Conservation (phyloP, 495 filamentous ascomycete species). For the Pseudomonodictys pantanalensis region DNA sequence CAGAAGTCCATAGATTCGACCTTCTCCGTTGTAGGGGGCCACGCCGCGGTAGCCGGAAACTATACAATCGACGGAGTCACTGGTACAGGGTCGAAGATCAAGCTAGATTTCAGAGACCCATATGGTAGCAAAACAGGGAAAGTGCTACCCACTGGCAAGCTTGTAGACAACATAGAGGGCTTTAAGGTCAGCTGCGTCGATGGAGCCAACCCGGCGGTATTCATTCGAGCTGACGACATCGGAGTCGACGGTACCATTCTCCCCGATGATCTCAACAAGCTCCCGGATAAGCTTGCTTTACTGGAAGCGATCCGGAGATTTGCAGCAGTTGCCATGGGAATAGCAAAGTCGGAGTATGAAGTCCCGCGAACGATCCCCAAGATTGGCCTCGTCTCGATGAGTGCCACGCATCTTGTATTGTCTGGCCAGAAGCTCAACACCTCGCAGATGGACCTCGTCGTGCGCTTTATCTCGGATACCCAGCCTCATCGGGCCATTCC, state of each 20-base stretch:
- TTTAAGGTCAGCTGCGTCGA: conserved; percentile 60
- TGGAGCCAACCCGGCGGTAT: conserved; percentile 65
- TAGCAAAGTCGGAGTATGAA: conserved; percentile 45
- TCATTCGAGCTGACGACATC: conserved; percentile 55
- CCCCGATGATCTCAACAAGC: conserved; percentile 52
- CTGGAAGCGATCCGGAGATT: conserved; percentile 61
- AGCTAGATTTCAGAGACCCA: conserved; percentile 63
- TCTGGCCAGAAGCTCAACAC: conserved; percentile 34
- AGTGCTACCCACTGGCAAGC: conserved; percentile 61
- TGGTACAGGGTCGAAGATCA: conserved; percentile 55
- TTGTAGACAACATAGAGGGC: conserved; percentile 53
- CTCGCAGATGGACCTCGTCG: conserved; percentile 23
- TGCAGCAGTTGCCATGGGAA: conserved; percentile 62
- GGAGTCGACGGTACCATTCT: conserved; percentile 50
- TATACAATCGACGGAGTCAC: conserved; percentile 68
- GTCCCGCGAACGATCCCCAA: conserved; percentile 63
- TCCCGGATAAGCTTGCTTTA: conserved; percentile 47
- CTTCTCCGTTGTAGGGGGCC: conserved; percentile 50
- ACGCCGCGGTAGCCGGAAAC: conserved; percentile 51
- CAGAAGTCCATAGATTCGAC: conserved; percentile 43
- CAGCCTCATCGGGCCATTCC: conserved; percentile 66
- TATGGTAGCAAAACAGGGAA: conserved; percentile 67
- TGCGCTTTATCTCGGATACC: conserved; percentile 46
- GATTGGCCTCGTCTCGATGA: conserved; percentile 58
- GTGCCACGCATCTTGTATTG: conserved; percentile 42